phyloP scores from a whole-genome alignment of 2,329 filamentous ascomycete species.

The Phoma sp. region DNA sequence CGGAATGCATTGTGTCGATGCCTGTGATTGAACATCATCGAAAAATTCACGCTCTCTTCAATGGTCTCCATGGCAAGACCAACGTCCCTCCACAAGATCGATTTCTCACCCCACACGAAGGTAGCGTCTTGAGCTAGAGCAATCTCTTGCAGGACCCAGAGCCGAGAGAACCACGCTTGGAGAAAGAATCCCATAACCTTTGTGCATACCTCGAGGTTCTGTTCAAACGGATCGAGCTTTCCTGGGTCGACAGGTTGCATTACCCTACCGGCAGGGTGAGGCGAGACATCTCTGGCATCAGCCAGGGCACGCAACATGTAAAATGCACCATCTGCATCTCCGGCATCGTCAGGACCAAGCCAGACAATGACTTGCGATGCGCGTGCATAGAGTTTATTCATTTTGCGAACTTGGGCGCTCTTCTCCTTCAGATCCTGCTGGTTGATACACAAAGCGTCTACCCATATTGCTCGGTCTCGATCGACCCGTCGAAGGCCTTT shows the following conservation, averaged over 20 bases:
- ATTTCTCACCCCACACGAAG: slow-evolving; percentile 19
- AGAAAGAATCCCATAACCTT: slow-evolving; percentile 12
- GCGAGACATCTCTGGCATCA: background rate
- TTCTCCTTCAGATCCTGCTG: slow-evolving; percentile 19
- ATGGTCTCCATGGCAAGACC: slow-evolving; percentile 17
- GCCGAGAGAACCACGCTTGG: slow-evolving; percentile 9
- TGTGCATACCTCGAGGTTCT: background rate
- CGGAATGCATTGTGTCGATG: slow-evolving; percentile 22
- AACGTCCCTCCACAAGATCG: slow-evolving; percentile 19
- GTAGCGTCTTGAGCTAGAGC: slow-evolving; percentile 20
- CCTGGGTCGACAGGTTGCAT: background rate
- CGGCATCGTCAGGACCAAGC: slow-evolving; percentile 13
- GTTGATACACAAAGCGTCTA: slow-evolving; percentile 27
- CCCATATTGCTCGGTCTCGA: slow-evolving; percentile 12
- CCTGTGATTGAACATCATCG: slow-evolving; percentile 4
- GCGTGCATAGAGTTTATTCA: slow-evolving; percentile 18
- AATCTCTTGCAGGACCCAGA: slow-evolving; percentile 19
- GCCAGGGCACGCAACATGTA: slow-evolving; percentile 1
- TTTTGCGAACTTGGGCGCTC: slow-evolving; percentile 17
- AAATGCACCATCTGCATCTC: slow-evolving; percentile 4
- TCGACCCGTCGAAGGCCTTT: slow-evolving; percentile 7
- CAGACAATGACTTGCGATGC: slow-evolving; percentile 16
- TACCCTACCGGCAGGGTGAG: background rate
- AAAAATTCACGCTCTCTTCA: background rate
- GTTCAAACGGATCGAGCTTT: background rate